phyloP scores from a whole-genome alignment of 306 rosid species.

The Malus sylvestris region DNA sequence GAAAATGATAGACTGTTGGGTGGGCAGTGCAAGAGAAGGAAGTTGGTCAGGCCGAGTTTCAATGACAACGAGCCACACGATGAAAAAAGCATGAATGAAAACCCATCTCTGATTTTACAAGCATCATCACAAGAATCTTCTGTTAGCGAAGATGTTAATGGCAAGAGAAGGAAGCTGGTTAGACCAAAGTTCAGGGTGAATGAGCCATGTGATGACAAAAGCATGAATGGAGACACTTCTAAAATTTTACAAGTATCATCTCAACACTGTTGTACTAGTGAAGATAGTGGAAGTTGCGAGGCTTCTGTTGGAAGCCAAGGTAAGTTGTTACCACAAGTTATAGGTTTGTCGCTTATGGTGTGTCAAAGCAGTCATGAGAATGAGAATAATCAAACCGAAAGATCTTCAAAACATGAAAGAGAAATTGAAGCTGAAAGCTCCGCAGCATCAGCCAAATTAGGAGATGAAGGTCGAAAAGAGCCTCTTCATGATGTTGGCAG shows the following conservation, averaged over 20 bases:
- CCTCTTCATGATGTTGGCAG: conserved; percentile 5
- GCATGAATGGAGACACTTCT: conserved; percentile 4
- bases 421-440: conserved; percentile 8
- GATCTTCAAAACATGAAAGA: neutral
- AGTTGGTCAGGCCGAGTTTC: conserved; percentile 59
- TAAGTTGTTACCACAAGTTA: conserved; percentile 1
- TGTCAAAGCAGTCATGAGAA: conserved; percentile 5
- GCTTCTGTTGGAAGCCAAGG: conserved; percentile 17
- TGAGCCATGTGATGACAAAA: conserved; percentile 13
- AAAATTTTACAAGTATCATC: conserved; percentile 9
- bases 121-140: conserved; percentile 17
- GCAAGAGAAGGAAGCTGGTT: conserved; percentile 47
- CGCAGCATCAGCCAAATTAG: conserved; percentile 4
- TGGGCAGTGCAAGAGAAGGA: conserved; percentile 41
- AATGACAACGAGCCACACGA: conserved; percentile 17
- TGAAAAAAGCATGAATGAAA: conserved; percentile 7
- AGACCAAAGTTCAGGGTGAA: conserved; percentile 41
- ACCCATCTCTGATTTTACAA: conserved; percentile 8
- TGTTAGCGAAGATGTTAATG: conserved; percentile 3
- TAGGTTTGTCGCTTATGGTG: conserved; percentile 1
- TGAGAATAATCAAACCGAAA: conserved; percentile 12
- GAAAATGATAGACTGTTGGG: conserved; percentile 9
- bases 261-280: conserved; percentile 11
- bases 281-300: conserved; percentile 18
- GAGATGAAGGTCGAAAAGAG: conserved; percentile 13